phyloP scores from a whole-genome alignment of 306 rosid species.

The Parietaria judaica region DNA sequence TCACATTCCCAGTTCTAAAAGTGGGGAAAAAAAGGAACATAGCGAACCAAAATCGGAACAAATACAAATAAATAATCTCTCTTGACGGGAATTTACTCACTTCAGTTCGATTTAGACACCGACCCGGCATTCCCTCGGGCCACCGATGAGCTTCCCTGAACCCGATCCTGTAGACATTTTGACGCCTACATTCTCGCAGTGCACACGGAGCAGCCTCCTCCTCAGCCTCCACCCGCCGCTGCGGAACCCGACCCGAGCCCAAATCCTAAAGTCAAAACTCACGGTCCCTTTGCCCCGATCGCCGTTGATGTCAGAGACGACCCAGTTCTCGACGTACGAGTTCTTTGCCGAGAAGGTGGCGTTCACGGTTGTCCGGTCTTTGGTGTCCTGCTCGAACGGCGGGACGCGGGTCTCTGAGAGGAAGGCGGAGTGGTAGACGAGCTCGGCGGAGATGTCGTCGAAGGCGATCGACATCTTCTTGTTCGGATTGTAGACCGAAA shows the following conservation, averaged over 20 bases:
- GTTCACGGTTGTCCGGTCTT: slow-evolving; percentile 23
- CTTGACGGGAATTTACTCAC: too few relatives aligned
- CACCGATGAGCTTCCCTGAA: slow-evolving; percentile 43
- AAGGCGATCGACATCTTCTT: slow-evolving; percentile 58
- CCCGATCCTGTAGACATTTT: slow-evolving; percentile 24
- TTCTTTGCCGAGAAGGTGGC: slow-evolving; percentile 35
- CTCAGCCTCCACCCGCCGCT: slow-evolving; percentile 69
- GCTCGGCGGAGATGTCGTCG: slow-evolving; percentile 25
- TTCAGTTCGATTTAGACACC: slow-evolving; percentile 25
- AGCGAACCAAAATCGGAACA: not conserved
- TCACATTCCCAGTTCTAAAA: not conserved
- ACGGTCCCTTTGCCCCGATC: slow-evolving; percentile 34
- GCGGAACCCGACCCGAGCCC: slow-evolving; percentile 43
- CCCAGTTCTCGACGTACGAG: slow-evolving; percentile 14
- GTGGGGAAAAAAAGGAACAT: not conserved
- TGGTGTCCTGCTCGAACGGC: slow-evolving; percentile 51
- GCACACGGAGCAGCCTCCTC: slow-evolving; percentile 43
- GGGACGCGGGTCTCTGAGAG: slow-evolving; percentile 31
- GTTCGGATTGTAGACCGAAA: slow-evolving; percentile 52
- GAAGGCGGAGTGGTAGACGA: slow-evolving; percentile 22
- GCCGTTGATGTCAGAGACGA: slow-evolving; percentile 18
- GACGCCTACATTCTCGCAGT: slow-evolving; percentile 37
- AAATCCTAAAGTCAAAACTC: slow-evolving; percentile 40
- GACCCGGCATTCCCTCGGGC: slow-evolving; percentile 51
- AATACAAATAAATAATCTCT: too few relatives aligned